Evolutionary conservation across 768 basidiomycete genomes (phyloP).

Genomic region (Collybia nuda): DNA sequence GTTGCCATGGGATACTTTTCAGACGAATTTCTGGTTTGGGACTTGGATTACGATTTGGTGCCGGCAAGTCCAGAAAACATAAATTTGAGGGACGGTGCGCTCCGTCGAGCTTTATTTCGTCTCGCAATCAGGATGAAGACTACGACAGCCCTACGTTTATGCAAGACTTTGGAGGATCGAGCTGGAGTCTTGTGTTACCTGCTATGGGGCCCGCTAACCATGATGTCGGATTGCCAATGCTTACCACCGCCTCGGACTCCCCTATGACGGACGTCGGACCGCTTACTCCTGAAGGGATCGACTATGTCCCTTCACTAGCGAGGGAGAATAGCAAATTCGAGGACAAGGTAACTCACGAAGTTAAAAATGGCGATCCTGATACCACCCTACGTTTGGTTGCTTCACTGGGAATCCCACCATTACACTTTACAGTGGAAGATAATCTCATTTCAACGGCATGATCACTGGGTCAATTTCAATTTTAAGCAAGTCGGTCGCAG

Average conservation of each 20-base stretch:
- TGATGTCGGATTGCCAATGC: not conserved
- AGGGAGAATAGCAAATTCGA: constrained; percentile 1
- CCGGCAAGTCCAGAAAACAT: constrained; percentile 2
- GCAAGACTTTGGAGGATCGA: constrained; percentile 12
- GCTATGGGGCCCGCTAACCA: not conserved
- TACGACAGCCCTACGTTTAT: not conserved
- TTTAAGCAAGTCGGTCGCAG: no score
- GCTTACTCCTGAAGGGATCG: constrained; percentile 6
- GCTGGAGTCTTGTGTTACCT: constrained; percentile 14
- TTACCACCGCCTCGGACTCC: constrained; percentile 1
- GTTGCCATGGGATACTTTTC: constrained; percentile 16
- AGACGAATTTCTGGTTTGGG: constrained; percentile 9
- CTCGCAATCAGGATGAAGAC: constrained; percentile 1
- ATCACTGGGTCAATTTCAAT: no score
- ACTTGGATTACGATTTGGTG: constrained; percentile 13
- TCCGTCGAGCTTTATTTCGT: constrained; percentile 1
- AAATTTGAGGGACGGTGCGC: constrained; percentile 11
- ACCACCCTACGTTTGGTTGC: constrained; percentile 17
- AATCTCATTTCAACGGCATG: no score
- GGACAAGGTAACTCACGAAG: constrained; percentile 3
- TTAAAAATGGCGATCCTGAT: constrained; percentile 3
- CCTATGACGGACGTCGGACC: constrained; percentile 6
- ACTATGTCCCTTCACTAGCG: not conserved
- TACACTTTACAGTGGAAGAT: no score
- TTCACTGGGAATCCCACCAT: not conserved